Evolutionary conservation across 148 eudicot genomes (phyloP), one percentile per base, ranked within the genome.

Genomic region (Selenicereus undatus): DNA sequence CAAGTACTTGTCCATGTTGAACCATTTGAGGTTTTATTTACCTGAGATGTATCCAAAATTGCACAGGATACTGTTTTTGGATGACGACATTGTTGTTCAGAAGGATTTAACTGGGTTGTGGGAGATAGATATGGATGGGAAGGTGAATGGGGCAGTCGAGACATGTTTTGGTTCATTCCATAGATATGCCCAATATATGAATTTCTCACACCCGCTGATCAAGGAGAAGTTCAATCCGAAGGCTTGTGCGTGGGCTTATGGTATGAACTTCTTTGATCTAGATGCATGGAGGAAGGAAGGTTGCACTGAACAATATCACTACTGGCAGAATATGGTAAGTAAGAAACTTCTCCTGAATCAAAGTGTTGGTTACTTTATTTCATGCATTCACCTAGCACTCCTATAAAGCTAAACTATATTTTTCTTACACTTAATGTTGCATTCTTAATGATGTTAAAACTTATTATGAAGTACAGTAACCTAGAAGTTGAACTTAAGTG

Each of bases 221-320:
- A 76, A 68, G n/a, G 65, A 79, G 17, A 77, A 84, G 52, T 84
- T 84, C 43, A 83, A 84, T 77, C 86, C 83, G 20, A 73, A 84
- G 5, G 86, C 86, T 10, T 79, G 85, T 82, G 85, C 81, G 5
- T 82, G 81, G 85, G 85, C 81, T 27, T 82, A 78, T 64, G 85
- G 85, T 48, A 66, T 83, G 82, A 83, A 86, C 71, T 70, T 86
- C 6, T 86, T 86, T n/a, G 88, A 86, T 54, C 68, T 86, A 79
- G 71, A 77, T 20, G 85, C 81, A 45, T 86, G 88, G 88, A 86
- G 83, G 52, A 86, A 78, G 64, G 78, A 72, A 71, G 83, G 83
- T 66, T 85, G 81, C 56, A 86, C 88, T 4, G 76, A 68, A 12
- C 73, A 73, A 22, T 86, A 86, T 14, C 88, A 86, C 65, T 86